Base-by-base conservation (phyloP, 805 yeast species). In the Candida ficus region DNA sequence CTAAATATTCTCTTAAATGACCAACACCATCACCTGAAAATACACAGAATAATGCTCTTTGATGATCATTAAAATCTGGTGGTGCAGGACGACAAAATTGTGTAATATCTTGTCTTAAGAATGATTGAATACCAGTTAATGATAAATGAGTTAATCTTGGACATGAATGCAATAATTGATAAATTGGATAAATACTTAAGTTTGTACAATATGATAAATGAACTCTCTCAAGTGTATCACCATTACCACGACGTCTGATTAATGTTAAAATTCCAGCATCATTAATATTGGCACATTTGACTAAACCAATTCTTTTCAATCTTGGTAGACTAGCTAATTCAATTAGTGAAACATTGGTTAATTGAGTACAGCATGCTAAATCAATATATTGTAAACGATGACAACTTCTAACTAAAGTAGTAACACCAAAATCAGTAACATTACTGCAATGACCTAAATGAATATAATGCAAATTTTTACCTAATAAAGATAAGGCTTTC, bases 371-470 rank as follows among this genome's bases (percentile, higher is more conserved):
- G 62, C 97, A 90, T 13, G 98, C 98, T 44, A 93, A 75, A 63
- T 91, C 99, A 48, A 91, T 87, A 60, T 90, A 91, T 54, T 87
- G 95, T 42, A 91, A 78, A 43, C 96, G 71, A 43, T 83, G 84
- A 56, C 98, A 93, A 35, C 75, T 72, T 48, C 83, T 73, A 11
- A 87, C 85, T 45, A 91, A 68, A 10, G 75, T 70, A 22, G 77
- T 73, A 14, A 93, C 93, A 17, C 97, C 97, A 46, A 71, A 75
- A 64, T 91, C 98, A 2, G 97, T 91, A 42, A 91, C 84, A 55
- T 83, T 78, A 34, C 80, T 75, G 66, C 99, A 93, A 65, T 91
- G 98, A 14, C 98, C 98, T 45, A 91, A 72, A 64, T 93, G 98
- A 37, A 93, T 73, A 52, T 89, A 88, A 56, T 89, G 96, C 50